Percentiles rank a stretch among this genome's conserved stretches.
Evolutionary conservation across 495 filamentous ascomycete genomes (phyloP).

Genomic region (Clohesyomyces aquaticus): DNA sequence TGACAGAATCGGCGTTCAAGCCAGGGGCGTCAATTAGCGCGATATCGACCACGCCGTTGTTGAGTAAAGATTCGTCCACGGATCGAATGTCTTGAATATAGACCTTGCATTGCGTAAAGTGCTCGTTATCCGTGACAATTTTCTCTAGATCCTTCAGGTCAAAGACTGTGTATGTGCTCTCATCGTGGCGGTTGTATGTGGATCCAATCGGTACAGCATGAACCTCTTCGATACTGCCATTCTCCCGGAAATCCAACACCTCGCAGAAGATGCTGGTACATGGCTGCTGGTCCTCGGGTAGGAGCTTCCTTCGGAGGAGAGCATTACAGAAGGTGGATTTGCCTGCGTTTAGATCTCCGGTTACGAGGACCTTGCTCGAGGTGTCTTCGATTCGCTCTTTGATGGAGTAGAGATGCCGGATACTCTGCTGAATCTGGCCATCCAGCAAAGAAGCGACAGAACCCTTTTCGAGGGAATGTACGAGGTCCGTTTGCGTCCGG

Average conservation of each 20-base stretch:
- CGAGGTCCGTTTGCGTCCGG: constrained; percentile 83
- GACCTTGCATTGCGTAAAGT: constrained; percentile 93
- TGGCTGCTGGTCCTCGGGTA: constrained; percentile 97
- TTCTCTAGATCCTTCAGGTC: constrained; percentile 75
- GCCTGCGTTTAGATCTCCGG: constrained; percentile 94
- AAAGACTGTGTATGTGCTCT: constrained; percentile 90
- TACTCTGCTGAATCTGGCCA: constrained; percentile 88
- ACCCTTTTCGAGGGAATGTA: constrained; percentile 92
- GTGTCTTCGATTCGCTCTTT: constrained; percentile 96
- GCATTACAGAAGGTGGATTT: constrained; percentile 99
- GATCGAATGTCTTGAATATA: constrained; percentile 90
- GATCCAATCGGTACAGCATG: constrained; percentile 77
- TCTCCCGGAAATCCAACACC: constrained; percentile 89
- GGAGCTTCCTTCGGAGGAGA: constrained; percentile 82
- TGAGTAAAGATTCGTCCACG: constrained; percentile 91
- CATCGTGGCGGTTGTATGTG: constrained; percentile 85
- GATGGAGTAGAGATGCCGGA: constrained; percentile 83
- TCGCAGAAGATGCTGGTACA: constrained; percentile 99
- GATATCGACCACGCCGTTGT: constrained; percentile 98
- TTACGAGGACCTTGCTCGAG: constrained; percentile 96
- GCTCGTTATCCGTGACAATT: constrained; percentile 83
- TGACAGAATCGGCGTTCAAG: constrained; percentile 91
- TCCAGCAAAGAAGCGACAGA: constrained; percentile 89
- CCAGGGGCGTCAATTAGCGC: constrained; percentile 96
- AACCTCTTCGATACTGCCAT: constrained; percentile 88